Evolutionary conservation across 192 early-diverging fungal genomes (phyloP), one percentile per base, ranked within the genome.

Genomic region (Backusella macrospora): DNA sequence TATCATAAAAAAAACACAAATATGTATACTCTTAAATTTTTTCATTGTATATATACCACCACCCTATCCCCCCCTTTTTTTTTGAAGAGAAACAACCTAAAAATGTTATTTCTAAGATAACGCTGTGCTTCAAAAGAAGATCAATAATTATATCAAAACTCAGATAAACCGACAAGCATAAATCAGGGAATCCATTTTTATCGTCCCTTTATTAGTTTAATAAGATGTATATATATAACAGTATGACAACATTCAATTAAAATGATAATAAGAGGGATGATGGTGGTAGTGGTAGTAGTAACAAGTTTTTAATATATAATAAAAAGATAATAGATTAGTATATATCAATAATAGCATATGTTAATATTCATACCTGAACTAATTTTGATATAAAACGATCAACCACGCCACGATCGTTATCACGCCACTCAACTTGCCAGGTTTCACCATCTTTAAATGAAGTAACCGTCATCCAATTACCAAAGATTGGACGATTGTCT

Each of bases 381-480:
- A 79, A 49, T 73, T 70, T 75, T 10, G 78, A 68, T 3, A 80
- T 43, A 3, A 80, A 52, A 44, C 70, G 72, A 55, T 80, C 73
- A 29, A 80, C 70, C 9, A 76, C 65, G 49, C 74, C 43, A 59
- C 71, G 66, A 62, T 80, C 74, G 21, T 76, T 67, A 1, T 80
- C 78, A 14, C 70, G 65, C 74, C 74, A 80, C n/a, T 75, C 68
- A 0, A 80, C 78, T n/a, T 75, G 23, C 78, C 78, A 80, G 15
- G 46, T 70, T 21, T 80, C 78, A 29, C 78, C 78, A 52, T 80
- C 66, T 6, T 73, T 48, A 49, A 80, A 80, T 8, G 23, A 55
- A 34, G 71, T 44, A 74, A 80, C 75, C 29, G 76, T 74, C 46
- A 72, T 68, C 78, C 78, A 80, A 18, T 46, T 80, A 29, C 78